Evolutionary conservation across 805 yeast species (phyloP).

Genomic region (Zygoascus biomembranicola): DNA sequence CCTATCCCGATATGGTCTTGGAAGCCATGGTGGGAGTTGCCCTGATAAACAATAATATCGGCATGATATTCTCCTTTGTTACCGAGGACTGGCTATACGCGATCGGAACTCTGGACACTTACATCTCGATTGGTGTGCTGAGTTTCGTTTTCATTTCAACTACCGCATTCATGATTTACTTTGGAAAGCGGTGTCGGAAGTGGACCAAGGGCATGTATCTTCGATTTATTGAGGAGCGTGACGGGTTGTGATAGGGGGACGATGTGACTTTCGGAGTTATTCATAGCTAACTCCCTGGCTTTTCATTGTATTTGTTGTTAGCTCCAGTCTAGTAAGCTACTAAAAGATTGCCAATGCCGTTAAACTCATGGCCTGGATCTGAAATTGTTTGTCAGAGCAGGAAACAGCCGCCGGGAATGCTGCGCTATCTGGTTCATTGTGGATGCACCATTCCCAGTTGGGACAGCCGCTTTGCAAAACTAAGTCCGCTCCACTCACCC

Average conservation of each 20-base stretch:
- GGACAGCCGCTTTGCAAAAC: no score
- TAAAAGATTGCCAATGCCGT: no score
- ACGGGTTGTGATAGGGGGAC: constrained; percentile 5
- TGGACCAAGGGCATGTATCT: constrained; percentile 15
- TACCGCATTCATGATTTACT: constrained; percentile 49
- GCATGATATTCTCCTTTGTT: constrained; percentile 54
- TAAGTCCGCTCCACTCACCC: no score
- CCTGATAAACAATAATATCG: constrained; percentile 49
- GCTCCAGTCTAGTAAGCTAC: no score
- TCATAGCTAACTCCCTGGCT: no score
- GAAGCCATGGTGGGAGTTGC: constrained; percentile 53
- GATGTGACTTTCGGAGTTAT: no score
- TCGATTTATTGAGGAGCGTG: constrained; percentile 14
- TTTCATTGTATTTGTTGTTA: no score
- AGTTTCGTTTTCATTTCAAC: constrained; percentile 44
- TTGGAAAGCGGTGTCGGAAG: constrained; percentile 51
- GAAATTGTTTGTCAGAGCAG: no score
- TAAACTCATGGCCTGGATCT: no score
- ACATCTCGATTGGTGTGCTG: constrained; percentile 49
- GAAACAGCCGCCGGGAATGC: no score
- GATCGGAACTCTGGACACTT: constrained; percentile 46
- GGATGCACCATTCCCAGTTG: no score
- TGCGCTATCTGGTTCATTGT: no score
- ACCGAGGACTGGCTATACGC: constrained; percentile 51
- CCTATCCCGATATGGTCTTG: constrained; percentile 45